These are phyloP conservation scores for Schoenoplectus tabernaemontani DNA, from an alignment of 202 grass and related monocot species.

Conservation along the genomic window DNA sequence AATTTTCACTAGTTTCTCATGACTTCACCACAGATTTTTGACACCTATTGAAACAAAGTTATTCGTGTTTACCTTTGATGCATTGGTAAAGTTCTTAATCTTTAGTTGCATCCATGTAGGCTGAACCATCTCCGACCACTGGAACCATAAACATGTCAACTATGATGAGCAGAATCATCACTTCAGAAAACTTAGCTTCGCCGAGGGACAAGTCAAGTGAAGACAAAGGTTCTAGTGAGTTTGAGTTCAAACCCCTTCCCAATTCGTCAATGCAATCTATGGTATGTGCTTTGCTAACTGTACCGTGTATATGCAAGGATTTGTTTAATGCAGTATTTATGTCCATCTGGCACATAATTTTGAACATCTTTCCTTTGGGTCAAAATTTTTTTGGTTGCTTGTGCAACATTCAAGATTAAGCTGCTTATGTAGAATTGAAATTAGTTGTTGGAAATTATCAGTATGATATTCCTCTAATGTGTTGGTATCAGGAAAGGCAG, in stretches of 20 bases:
- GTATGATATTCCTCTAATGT: neutral
- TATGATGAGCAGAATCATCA: constrained; percentile 49
- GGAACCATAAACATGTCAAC: constrained; percentile 60
- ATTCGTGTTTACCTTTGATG: neutral
- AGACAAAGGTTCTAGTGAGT: constrained; percentile 46
- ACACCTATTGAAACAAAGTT: neutral
- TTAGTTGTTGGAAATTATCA: neutral
- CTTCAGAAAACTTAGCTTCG: constrained; percentile 37
- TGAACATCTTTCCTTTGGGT: neutral
- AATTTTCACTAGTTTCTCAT: neutral
- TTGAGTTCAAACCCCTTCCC: constrained; percentile 77
- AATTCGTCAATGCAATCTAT: constrained; percentile 40
- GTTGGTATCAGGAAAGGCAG: neutral
- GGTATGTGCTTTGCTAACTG: constrained; percentile 26
- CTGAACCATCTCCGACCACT: constrained; percentile 92
- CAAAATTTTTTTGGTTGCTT: neutral
- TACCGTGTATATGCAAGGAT: too few species aligned
- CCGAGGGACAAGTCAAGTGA: constrained; percentile 42
- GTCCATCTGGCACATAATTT: too few species aligned
- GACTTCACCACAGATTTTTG: constrained; percentile 2
- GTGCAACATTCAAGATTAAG: neutral
- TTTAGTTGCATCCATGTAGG: constrained; percentile 33
- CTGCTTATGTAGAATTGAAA: neutral
- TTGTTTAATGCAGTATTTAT: too few species aligned
- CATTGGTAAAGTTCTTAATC: neutral